Evolutionary conservation across 306 rosid genomes (phyloP).

Genomic region (Sicyos edulis): DNA sequence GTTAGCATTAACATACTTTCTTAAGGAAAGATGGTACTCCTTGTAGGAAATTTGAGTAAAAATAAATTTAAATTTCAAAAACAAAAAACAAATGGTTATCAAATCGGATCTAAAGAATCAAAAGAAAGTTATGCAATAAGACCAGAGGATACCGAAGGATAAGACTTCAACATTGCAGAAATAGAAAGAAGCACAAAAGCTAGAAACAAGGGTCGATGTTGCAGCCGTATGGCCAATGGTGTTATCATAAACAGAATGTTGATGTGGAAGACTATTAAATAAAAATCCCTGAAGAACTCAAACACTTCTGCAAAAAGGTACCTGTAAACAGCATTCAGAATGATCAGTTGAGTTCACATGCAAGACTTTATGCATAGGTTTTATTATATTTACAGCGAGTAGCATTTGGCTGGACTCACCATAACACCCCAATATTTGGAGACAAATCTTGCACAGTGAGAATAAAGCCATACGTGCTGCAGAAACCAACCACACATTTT

Average conservation of each 20-base stretch:
- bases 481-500: constrained; percentile 32
- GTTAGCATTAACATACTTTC: too few species aligned
- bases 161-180: constrained; percentile 77
- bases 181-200: constrained; percentile 30
- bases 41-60: too few species aligned
- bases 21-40: too few species aligned
- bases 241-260: constrained; percentile 76
- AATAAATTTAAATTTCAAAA: too few species aligned
- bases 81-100: too few species aligned
- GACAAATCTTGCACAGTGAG: constrained; percentile 86
- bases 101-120: too few species aligned
- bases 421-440: constrained; percentile 62
- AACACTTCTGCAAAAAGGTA: constrained; percentile 98
- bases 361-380: not conserved
- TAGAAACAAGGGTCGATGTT: constrained; percentile 66
- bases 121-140: constrained; percentile 11
- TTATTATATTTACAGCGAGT: not conserved
- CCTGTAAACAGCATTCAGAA: constrained; percentile 37
- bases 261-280: constrained; percentile 78
- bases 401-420: constrained; percentile 46
- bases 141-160: constrained; percentile 55
- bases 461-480: constrained; percentile 90
- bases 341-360: not conserved
- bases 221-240: constrained; percentile 75
- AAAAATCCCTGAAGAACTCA: constrained; percentile 75